phyloP scores from a whole-genome alignment of 257 asterid species.

The Pogostemon cablin region DNA sequence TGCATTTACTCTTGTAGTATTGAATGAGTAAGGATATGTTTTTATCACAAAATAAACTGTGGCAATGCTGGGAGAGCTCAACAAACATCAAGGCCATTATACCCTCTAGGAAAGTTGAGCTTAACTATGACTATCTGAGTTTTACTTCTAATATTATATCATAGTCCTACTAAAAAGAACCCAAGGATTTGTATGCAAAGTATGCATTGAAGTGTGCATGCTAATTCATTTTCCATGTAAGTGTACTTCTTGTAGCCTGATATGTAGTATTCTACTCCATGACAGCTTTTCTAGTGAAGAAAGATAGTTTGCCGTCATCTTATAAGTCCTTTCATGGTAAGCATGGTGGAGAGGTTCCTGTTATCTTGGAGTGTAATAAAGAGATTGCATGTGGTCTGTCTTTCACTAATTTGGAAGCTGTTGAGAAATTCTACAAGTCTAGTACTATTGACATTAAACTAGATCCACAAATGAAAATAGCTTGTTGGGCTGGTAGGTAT shows the following conservation, averaged over 20 bases:
- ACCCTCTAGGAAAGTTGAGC: not conserved
- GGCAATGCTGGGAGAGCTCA: not conserved
- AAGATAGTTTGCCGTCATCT: slow-evolving; percentile 81
- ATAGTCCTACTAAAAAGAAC: not conserved
- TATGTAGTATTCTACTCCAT: slow-evolving; percentile 49
- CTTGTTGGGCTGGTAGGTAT: slow-evolving; percentile 79
- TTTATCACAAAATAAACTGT: not conserved
- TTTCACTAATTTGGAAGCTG: slow-evolving; percentile 51
- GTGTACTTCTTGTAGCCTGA: slow-evolving; percentile 23
- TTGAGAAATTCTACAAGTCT: slow-evolving; percentile 77
- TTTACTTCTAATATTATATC: no score
- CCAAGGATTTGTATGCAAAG: slow-evolving; percentile 7
- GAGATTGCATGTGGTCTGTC: slow-evolving; percentile 80
- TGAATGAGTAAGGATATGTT: not conserved
- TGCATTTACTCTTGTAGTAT: not conserved
- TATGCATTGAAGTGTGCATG: not conserved
- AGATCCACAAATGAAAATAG: slow-evolving; percentile 87
- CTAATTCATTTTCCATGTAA: slow-evolving; percentile 17
- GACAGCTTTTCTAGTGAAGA: slow-evolving; percentile 90
- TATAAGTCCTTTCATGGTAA: slow-evolving; percentile 90
- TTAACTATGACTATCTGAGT: not conserved
- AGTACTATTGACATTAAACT: slow-evolving; percentile 70
- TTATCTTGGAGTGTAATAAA: slow-evolving; percentile 74
- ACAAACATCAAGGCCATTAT: slow-evolving; percentile 10
- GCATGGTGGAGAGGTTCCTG: slow-evolving; percentile 86